A percentile compares a stretch with the other conserved stretches of the same genome.
These are phyloP conservation scores for Tulasnella sp. DNA, from an alignment of 768 basidiomycete genomes.

Conservation along the genomic window DNA sequence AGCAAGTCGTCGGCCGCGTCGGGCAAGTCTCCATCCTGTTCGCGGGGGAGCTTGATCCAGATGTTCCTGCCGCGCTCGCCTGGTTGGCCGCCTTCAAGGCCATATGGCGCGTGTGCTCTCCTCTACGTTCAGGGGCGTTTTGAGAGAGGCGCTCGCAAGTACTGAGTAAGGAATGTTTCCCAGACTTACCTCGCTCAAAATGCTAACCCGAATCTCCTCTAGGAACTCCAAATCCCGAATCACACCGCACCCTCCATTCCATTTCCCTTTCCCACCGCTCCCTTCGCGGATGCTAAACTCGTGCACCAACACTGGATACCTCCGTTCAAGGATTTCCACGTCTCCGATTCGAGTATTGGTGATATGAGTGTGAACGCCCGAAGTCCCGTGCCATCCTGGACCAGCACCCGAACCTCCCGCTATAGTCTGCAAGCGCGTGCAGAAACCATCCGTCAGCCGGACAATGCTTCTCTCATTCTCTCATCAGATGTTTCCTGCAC, in stretches of 20 bases:
- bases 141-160: not conserved
- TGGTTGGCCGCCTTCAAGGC: slow-evolving; percentile 67
- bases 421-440: slow-evolving; percentile 55
- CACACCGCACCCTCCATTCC: slow-evolving; percentile 77
- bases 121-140: slow-evolving; percentile 44
- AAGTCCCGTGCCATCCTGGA: slow-evolving; percentile 81
- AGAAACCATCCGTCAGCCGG: too few relatives aligned
- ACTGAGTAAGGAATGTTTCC: too few relatives aligned
- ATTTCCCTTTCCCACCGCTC: slow-evolving; percentile 64
- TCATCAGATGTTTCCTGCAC: too few relatives aligned
- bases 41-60: slow-evolving; percentile 49
- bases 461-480: too few relatives aligned
- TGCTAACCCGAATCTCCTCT: slow-evolving; percentile 76
- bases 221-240: slow-evolving; percentile 75
- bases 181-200: slow-evolving; percentile 72
- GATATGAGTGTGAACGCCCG: slow-evolving; percentile 89
- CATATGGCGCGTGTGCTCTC: slow-evolving; percentile 79
- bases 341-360: slow-evolving; percentile 92
- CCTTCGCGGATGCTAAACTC: slow-evolving; percentile 67
- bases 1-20: slow-evolving; percentile 29
- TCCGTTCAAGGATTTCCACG: slow-evolving; percentile 85
- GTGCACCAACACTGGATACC: slow-evolving; percentile 86
- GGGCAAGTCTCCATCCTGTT: slow-evolving; percentile 46
- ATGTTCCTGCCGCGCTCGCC: slow-evolving; percentile 71
- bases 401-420: slow-evolving; percentile 92